Evolutionary conservation across 495 filamentous ascomycete species (phyloP).

Genomic region (Thozetella sp.): DNA sequence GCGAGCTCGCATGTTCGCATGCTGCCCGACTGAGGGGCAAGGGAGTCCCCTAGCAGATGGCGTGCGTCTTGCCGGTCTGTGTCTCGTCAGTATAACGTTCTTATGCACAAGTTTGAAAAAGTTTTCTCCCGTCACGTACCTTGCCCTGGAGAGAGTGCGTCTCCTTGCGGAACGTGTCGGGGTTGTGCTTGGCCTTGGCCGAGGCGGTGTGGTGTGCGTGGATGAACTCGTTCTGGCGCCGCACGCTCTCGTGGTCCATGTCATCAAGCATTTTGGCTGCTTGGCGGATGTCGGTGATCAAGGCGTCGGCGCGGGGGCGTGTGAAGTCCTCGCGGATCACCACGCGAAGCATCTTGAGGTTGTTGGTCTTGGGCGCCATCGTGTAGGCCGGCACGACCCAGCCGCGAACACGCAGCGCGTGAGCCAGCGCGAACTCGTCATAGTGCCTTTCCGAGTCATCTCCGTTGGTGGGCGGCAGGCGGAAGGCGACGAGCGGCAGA

Average conservation of each 20-base stretch:
- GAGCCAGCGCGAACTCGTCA: constrained; percentile 82
- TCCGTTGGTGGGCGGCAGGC: constrained; percentile 53
- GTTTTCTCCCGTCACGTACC: neutral
- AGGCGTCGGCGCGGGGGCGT: constrained; percentile 69
- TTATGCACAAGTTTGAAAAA: neutral
- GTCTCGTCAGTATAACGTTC: neutral
- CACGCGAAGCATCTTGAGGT: constrained; percentile 83
- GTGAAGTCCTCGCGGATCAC: constrained; percentile 90
- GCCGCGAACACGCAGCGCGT: constrained; percentile 78
- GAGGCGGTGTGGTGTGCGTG: constrained; percentile 55
- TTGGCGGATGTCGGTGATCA: constrained; percentile 73
- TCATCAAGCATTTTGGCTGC: constrained; percentile 56
- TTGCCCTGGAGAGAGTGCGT: constrained; percentile 86
- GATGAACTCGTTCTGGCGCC: constrained; percentile 67
- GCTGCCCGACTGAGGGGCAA: neutral
- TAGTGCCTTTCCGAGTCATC: constrained; percentile 56
- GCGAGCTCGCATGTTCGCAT: too few relatives aligned
- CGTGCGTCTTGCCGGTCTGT: constrained; percentile 81
- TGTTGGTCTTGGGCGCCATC: constrained; percentile 82
- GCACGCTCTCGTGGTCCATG: constrained; percentile 72
- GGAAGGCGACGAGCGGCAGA: constrained; percentile 85
- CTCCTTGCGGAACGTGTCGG: constrained; percentile 69
- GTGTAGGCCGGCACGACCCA: constrained; percentile 95
- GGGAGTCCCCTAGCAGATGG: constrained; percentile 62
- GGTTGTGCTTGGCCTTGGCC: constrained; percentile 59